Percentiles rank a stretch among this genome's conserved stretches.
Conservation (phyloP, 257 asterid genomes). For the Solanum pennellii region DNA sequence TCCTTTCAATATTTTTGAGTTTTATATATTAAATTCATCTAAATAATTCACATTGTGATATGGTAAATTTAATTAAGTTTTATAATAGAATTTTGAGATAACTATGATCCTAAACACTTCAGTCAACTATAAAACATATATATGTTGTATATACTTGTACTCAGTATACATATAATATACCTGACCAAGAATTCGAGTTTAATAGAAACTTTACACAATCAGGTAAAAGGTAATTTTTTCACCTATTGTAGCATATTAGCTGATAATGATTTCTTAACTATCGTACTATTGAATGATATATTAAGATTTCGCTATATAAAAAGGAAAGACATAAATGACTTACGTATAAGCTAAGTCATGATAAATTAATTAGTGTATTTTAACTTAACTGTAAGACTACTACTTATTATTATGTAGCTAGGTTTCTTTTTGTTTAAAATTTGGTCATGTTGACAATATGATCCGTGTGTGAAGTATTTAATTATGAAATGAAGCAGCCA, state of each 20-base stretch:
- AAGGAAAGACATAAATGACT: background rate
- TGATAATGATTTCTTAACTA: too few species aligned
- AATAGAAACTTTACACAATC: background rate
- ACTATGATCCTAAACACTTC: background rate
- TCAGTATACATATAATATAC: background rate
- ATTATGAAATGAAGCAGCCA: too few species aligned
- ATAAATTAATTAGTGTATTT: background rate
- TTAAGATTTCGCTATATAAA: fast-evolving
- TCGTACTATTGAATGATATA: background rate
- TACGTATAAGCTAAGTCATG: background rate
- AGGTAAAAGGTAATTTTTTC: background rate
- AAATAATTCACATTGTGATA: too few species aligned
- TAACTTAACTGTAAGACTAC: background rate
- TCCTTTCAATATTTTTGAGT: too few species aligned
- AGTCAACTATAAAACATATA: background rate
- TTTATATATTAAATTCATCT: too few species aligned
- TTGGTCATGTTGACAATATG: background rate
- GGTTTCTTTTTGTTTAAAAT: background rate
- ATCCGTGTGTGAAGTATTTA: background rate
- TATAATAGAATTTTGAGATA: background rate
- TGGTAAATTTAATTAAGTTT: background rate
- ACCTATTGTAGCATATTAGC: too few species aligned
- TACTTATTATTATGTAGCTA: background rate
- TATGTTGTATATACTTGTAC: background rate
- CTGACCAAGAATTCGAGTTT: background rate